These are phyloP conservation scores for Castanospermum australe DNA, from an alignment of 306 rosid genomes.

Conservation along the genomic window DNA sequence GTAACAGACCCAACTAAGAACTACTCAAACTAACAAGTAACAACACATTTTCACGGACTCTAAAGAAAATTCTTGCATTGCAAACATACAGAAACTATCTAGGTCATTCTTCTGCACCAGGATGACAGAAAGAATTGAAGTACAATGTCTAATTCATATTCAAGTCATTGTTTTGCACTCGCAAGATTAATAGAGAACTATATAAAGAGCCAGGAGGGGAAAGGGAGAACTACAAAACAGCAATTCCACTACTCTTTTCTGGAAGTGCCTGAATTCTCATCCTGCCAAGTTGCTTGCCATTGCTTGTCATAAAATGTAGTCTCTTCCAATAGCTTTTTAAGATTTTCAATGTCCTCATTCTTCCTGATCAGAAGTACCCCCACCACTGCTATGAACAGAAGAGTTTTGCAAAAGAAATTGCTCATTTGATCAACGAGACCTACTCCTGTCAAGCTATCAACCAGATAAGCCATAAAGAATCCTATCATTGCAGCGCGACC, in stretches of 20 bases:
- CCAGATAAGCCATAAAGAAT: slow-evolving; percentile 92
- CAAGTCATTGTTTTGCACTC: slow-evolving; percentile 21
- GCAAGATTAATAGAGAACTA: slow-evolving; percentile 15
- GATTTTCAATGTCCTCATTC: slow-evolving; percentile 81
- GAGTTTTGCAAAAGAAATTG: slow-evolving; percentile 93
- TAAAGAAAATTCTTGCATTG: not conserved
- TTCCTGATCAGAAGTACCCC: slow-evolving; percentile 94
- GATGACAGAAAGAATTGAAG: slow-evolving; percentile 14
- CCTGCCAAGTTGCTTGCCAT: slow-evolving; percentile 99
- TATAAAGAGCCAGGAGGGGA: not conserved
- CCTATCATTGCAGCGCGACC: slow-evolving; percentile 58
- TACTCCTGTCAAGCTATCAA: slow-evolving; percentile 98
- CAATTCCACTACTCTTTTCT: slow-evolving; percentile 48
- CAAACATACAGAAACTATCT: slow-evolving; percentile 5
- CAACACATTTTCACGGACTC: not conserved
- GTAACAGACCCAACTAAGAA: not conserved
- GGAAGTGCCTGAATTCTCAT: slow-evolving; percentile 54
- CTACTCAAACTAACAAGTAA: not conserved
- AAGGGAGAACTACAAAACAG: slow-evolving; percentile 10
- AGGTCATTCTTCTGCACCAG: slow-evolving; percentile 17
- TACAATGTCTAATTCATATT: slow-evolving; percentile 27
- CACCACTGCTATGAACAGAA: slow-evolving; percentile 74
- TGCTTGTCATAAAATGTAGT: slow-evolving; percentile 96
- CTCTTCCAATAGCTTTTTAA: slow-evolving; percentile 84
- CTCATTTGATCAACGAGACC: slow-evolving; percentile 95